These are phyloP conservation scores for Pichia sp. DNA, from an alignment of 1,139 yeast genomes.

Conservation along the genomic window DNA sequence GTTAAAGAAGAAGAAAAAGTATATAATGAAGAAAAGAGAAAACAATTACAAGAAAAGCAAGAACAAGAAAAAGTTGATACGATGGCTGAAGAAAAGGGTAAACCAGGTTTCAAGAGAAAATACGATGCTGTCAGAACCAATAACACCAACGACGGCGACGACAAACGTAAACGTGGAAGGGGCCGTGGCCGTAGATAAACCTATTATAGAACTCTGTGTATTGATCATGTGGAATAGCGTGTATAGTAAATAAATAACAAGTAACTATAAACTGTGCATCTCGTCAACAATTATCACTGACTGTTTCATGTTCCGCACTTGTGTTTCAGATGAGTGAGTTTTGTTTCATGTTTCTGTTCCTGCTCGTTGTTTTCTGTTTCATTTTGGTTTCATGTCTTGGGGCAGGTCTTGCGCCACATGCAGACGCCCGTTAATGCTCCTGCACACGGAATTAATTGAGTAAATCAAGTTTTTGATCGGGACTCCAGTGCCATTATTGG, in stretches of 20 bases:
- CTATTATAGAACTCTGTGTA: not conserved
- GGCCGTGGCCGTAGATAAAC: slow-evolving; percentile 7
- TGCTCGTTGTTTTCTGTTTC: not conserved
- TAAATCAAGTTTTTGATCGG: too few species aligned
- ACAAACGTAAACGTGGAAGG: slow-evolving; percentile 1
- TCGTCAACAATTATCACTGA: not conserved
- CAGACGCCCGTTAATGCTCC: too few species aligned
- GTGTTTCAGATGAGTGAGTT: slow-evolving; percentile 3
- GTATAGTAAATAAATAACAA: too few species aligned
- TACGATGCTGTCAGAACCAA: too few species aligned
- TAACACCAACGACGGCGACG: too few species aligned
- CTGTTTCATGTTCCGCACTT: slow-evolving; percentile 2
- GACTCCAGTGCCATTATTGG: too few species aligned
- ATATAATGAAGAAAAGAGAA: slow-evolving; percentile 32
- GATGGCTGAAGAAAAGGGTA: not conserved
- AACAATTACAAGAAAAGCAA: not conserved
- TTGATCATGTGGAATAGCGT: too few species aligned
- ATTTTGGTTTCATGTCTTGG: too few species aligned
- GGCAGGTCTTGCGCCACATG: too few species aligned
- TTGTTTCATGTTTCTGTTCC: not conserved
- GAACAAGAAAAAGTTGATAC: slow-evolving; percentile 16
- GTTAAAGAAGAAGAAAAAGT: slow-evolving; percentile 60
- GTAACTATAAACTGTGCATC: too few species aligned
- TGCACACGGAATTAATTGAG: too few species aligned
- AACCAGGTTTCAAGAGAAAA: not conserved